Base-by-base conservation (phyloP, 768 basidiomycete genomes). In the Tephrocybe sp. region DNA sequence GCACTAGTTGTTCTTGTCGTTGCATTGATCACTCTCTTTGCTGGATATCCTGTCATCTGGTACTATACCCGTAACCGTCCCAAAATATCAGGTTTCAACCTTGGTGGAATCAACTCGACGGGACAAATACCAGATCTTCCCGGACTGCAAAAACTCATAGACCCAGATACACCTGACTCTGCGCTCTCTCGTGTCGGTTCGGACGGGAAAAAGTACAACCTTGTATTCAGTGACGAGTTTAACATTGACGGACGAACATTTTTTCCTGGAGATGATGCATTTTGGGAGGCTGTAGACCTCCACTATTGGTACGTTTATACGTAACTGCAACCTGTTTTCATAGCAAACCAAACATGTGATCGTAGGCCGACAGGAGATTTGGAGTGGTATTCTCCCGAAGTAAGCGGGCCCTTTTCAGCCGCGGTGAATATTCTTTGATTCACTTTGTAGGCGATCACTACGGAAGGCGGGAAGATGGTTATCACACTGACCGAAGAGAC, bases 221-320 rank as follows among this genome's bases (percentile, higher is more conserved):
- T 99, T 25, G 88, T 91, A 2, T 98, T 94, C 72, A 92, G 89
- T 83, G 76, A 96, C 85, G 77, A 85, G 83, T 73, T 80, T 63
- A 65, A 76, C 47, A 65, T 58, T 3, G 77, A 80, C 56, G 64
- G 87, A 74, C 58, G 94, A 75, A 56, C 84, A 64, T 70, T 89
- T 76, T 67, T 90, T 83, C 78, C 93, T 58, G 79, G 88, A 69
- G 64, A 96, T 78, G 62, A 96, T 86, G 73, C 94, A 79, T 77
- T 83, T 77, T 64, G 96, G 93, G 92, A 95, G 64, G 95, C 90
- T 20, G 84, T 77, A 8, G 85, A 96, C 65, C 66, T 95, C 26
- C 83, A 95, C 64, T 97, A 96, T 67, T 92, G 90, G 88, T 86
- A 37, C 56, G 75, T 59, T 56, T 24, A 43, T 28, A 18, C 18